Base-by-base conservation (phyloP, 2,329 filamentous ascomycete genomes). In the Chrysoporthe cubensis region DNA sequence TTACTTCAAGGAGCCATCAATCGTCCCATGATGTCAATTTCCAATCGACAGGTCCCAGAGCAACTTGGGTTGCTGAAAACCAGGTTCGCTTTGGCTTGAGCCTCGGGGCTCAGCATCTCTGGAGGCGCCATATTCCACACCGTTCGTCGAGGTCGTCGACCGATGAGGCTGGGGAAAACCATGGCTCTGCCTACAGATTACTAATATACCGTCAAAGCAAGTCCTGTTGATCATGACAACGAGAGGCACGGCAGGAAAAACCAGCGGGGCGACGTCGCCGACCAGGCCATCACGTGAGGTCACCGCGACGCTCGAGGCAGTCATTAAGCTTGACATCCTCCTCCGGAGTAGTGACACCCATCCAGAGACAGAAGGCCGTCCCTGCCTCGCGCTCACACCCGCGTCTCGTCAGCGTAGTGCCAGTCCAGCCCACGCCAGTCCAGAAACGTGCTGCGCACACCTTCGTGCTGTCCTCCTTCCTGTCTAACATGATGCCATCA, bases 1-100 rank as follows among this genome's bases (percentile, higher is more conserved):
- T 93, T 88, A 87, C 82, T 77, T 78, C 80, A 93, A 90, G 91
- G 91, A 94, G 90, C 89, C 91, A 92, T 89, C 87, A 81, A 79
- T 4, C 8, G 11, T 78, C 75, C 81, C 73, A 89, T 93, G 91
- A 88, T 94, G 90, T 91, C 86, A 89, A 91, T 93, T 81, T 94
- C 91, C 91, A 89, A 92, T 94, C 91, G 93, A 97, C 93, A 96
- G 91, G 89, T 96, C 90, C 92, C 79, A 96, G 90, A 97, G 79
- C 76, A 87, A 26, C n/a, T 26, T 16, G 18, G 7, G n/a, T 83
- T 79, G 81, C 83, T 80, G 80, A 82, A 82, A 84, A 85, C 87
- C 87, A 85, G 87, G 88, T 84, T 91, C 89, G 89, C 86, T 81
- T 78, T 82, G 85, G 83, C 82, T 90, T 90, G 90, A 92, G 87